These are phyloP conservation scores for Bonia amplexicaulis DNA, from an alignment of 176 grass and related monocot genomes.

Conservation along the genomic window DNA sequence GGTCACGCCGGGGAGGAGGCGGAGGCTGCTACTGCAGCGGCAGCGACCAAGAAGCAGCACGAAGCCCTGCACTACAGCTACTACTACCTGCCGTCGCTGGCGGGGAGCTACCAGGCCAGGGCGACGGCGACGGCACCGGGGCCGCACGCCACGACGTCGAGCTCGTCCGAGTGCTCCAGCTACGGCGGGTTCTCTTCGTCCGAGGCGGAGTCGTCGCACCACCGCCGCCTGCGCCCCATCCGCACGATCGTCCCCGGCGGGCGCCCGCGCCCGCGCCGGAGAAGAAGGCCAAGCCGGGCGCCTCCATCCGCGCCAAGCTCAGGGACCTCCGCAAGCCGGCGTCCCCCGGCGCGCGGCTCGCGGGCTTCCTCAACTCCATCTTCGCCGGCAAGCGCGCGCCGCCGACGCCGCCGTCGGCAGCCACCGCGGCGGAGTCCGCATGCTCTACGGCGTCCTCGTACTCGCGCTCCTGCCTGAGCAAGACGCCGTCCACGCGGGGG, in stretches of 20 bases:
- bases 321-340: conserved; percentile 73
- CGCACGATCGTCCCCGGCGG: conserved; percentile 8
- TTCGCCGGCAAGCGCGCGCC: conserved; percentile 47
- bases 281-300: conserved; percentile 50
- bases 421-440: conserved; percentile 36
- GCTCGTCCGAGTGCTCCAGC: conserved; percentile 94
- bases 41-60: conserved; percentile 8
- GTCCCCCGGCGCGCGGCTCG: conserved; percentile 72
- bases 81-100: conserved; percentile 51
- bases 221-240: conserved; percentile 41
- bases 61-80: conserved; percentile 38
- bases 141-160: conserved; percentile 58
- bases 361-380: conserved; percentile 82
- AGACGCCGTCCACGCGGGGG: conserved; percentile 75
- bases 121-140: conserved; percentile 29
- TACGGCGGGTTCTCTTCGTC: conserved; percentile 95
- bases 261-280: conserved; percentile 26
- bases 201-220: conserved; percentile 68
- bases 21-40: background rate
- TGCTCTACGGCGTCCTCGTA: conserved; percentile 78
- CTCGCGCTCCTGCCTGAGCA: conserved; percentile 86
- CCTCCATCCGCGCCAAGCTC: conserved; percentile 66
- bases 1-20: background rate
- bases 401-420: background rate
- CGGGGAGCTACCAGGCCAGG: conserved; percentile 50